Percentiles rank a stretch among this genome's conserved stretches.
phyloP scores from a whole-genome alignment of 1,139 yeast genomes.

The Yamadazyma siamensis region DNA sequence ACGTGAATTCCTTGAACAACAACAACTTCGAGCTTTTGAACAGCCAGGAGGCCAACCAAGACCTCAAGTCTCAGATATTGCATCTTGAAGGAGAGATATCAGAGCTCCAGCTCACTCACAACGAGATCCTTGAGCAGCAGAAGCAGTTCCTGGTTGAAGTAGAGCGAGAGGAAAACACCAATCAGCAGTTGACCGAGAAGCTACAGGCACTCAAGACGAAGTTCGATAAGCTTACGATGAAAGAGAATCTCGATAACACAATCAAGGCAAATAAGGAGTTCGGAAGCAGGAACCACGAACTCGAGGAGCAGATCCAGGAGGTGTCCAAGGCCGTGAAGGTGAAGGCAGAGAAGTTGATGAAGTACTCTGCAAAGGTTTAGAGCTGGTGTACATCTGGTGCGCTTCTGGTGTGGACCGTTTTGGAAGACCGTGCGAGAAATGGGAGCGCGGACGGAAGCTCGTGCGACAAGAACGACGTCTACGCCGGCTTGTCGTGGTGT shows the following conservation, averaged over 20 bases:
- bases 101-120: conserved; percentile 33
- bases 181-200: conserved; percentile 17
- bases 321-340: conserved; percentile 18
- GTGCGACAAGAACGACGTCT: too few relatives aligned
- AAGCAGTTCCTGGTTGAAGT: conserved; percentile 26
- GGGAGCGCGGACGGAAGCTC: too few relatives aligned
- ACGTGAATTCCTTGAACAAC: conserved; percentile 38
- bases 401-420: too few relatives aligned
- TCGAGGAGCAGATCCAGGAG: conserved; percentile 31
- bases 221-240: conserved; percentile 42
- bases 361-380: too few relatives aligned
- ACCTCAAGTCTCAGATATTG: conserved; percentile 25
- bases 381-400: too few relatives aligned
- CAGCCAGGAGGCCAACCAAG: conserved; percentile 37
- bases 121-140: conserved; percentile 38
- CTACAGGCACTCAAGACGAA: conserved; percentile 23
- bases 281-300: conserved; percentile 33
- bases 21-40: conserved; percentile 39
- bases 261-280: conserved; percentile 45
- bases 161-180: conserved; percentile 21
- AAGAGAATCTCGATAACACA: conserved; percentile 43
- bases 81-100: conserved; percentile 30
- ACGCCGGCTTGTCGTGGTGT: too few relatives aligned
- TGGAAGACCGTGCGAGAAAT: too few relatives aligned
- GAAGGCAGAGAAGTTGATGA: conserved; percentile 18